phyloP scores from a whole-genome alignment of 257 asterid genomes.

The Nyctanthes arbortristis region DNA sequence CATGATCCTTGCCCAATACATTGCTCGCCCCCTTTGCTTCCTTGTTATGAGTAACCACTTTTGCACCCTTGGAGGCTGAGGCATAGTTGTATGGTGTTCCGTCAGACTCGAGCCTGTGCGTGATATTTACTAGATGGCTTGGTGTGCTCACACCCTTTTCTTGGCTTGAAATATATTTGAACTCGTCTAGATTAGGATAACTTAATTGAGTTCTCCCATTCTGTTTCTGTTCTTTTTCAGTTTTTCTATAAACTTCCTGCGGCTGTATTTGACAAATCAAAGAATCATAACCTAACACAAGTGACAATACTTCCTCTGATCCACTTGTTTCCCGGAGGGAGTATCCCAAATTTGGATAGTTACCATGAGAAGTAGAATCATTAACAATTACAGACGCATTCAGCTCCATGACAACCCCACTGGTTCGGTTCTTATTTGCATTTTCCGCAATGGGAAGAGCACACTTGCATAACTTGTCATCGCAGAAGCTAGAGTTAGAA shows the following conservation, averaged over 20 bases:
- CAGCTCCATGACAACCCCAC: slow-evolving; percentile 24
- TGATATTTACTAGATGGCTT: slow-evolving; percentile 57
- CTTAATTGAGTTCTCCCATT: slow-evolving; percentile 50
- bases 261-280: slow-evolving; percentile 44
- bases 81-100: slow-evolving; percentile 93
- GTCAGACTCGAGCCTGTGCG: slow-evolving; percentile 87
- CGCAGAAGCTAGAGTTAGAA: slow-evolving; percentile 30
- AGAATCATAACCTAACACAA: slow-evolving; percentile 46
- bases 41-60: slow-evolving; percentile 81
- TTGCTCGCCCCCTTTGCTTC: slow-evolving; percentile 90
- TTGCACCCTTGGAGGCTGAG: slow-evolving; percentile 87
- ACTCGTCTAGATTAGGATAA: slow-evolving; percentile 79
- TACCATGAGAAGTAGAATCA: slow-evolving; percentile 26
- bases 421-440: slow-evolving; percentile 32
- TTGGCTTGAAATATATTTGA: slow-evolving; percentile 56
- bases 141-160: slow-evolving; percentile 47
- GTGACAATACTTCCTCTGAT: slow-evolving; percentile 48
- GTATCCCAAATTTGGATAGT: slow-evolving; percentile 27
- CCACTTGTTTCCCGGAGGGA: slow-evolving; percentile 40
- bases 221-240: slow-evolving; percentile 30
- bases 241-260: slow-evolving; percentile 23
- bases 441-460: slow-evolving; percentile 36
- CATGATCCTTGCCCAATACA: slow-evolving; percentile 80
- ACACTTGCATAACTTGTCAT: slow-evolving; percentile 31
- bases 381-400: slow-evolving; percentile 38